Evolutionary conservation across 768 basidiomycete species (phyloP), one percentile per base, ranked within the genome.

Genomic region (Lactarius vividus): DNA sequence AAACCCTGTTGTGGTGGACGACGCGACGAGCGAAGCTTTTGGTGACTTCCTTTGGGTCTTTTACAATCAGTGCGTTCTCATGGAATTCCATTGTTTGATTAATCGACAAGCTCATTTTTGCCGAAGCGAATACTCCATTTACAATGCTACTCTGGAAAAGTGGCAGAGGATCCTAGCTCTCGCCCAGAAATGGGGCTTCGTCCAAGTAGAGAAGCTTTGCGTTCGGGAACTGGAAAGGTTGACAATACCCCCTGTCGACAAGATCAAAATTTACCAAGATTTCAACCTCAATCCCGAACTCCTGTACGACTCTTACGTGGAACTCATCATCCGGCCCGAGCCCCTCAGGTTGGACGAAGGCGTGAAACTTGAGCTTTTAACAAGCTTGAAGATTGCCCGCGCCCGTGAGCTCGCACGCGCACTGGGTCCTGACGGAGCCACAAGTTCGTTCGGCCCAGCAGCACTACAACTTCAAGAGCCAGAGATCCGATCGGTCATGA

Each of bases 91-190:
- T 73, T 73, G 73, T 11, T 72, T 74, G 0, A 75, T 78, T 58
- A 62, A 84, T 44, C 54, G 35, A 46, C 10, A 1, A 18, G 4
- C 54, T 46, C 20, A 42, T 59, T 2, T 20, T 2, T 18, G 1
- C 4, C 26, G 33, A 70, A 90, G 88, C 0, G 77, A 74, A 53
- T 88, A 86, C 68, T 84, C 86, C 0, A 73, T 84, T 0, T 87
- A 88, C 60, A 77, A 80, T 8, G 82, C 84, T 1, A 72, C 75
- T 0, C 73, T 81, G 0, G 75, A 79, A 0, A 81, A 83, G 2
- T 91, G 89, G 89, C 72, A 74, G 0, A 73, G 73, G 0, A 84
- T 91, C 44, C 74, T 91, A 0, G 70, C 70, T 0, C 82, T 90
- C 0, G 79, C 88, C 0, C 77, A 83, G 13, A 71, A 74, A 8